A percentile compares a stretch with the other conserved stretches of the same genome.
Conservation (phyloP, 2,329 filamentous ascomycete genomes). For the Alternaria dauci region DNA sequence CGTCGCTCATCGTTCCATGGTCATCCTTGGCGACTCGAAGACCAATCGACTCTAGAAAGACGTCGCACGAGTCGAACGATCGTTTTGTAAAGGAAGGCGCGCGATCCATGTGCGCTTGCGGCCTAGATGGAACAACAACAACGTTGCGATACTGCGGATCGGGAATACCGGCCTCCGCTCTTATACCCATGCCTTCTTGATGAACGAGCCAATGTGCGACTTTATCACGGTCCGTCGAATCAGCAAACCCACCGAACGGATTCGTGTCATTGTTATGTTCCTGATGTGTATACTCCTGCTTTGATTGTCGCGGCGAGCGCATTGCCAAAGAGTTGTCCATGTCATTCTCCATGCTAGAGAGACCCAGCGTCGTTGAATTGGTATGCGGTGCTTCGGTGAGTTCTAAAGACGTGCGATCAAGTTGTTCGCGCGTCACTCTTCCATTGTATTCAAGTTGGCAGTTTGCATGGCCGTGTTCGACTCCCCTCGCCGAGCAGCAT, state of each 20-base stretch:
- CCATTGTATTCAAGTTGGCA: not conserved
- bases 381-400: not conserved
- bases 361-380: not conserved
- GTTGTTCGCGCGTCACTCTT: not conserved
- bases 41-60: slow-evolving; percentile 3
- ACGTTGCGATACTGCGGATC: not conserved
- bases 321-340: not conserved
- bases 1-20: not conserved
- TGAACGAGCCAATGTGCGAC: not conserved
- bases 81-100: not conserved
- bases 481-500: not conserved
- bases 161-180: not conserved
- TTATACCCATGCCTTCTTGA: not conserved
- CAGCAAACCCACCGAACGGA: not conserved
- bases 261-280: not conserved
- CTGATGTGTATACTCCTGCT: not conserved
- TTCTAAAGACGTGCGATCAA: not conserved
- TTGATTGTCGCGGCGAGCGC: not conserved
- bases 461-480: not conserved
- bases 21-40: not conserved
- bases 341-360: not conserved
- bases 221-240: not conserved
- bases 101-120: not conserved
- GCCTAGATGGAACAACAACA: not conserved
- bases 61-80: slow-evolving; percentile 5